Evolutionary conservation across 495 filamentous ascomycete genomes (phyloP).

Genomic region (Penicillium egyptiacum): DNA sequence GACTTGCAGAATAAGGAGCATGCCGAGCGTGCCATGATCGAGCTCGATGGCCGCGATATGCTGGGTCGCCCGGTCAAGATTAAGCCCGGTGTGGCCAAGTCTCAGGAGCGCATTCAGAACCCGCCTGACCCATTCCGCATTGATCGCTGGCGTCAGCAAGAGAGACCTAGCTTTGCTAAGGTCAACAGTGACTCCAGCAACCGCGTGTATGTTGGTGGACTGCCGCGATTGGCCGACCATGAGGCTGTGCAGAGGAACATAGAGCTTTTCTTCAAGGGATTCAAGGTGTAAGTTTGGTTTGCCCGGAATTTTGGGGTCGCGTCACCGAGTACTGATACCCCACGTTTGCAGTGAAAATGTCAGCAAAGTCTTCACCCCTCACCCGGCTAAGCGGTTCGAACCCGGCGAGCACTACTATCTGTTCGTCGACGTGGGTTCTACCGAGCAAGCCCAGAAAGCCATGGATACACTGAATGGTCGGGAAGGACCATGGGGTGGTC

Average conservation of each 20-base stretch:
- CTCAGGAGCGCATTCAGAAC: conserved; percentile 23
- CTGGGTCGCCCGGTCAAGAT: conserved; percentile 59
- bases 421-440: conserved; percentile 62
- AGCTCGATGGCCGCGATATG: conserved; percentile 53
- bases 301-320: not conserved
- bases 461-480: conserved; percentile 41
- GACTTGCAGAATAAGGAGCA: conserved; percentile 57
- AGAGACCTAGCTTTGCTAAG: conserved; percentile 22
- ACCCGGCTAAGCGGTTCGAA: conserved; percentile 50
- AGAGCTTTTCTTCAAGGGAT: conserved; percentile 58
- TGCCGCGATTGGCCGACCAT: conserved; percentile 59
- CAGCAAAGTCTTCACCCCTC: conserved; percentile 63
- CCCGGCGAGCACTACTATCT: conserved; percentile 64
- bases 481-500: conserved; percentile 49
- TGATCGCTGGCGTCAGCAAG: conserved; percentile 42
- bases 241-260: conserved; percentile 53
- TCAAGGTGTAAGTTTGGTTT: conserved; percentile 44
- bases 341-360: conserved; percentile 46
- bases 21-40: conserved; percentile 56
- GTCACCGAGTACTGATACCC: conserved; percentile 8
- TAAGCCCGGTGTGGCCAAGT: conserved; percentile 56
- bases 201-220: conserved; percentile 63
- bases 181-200: conserved; percentile 45
- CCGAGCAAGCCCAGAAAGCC: conserved; percentile 55
- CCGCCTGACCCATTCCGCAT: conserved; percentile 28